Percentiles rank a stretch among this genome's conserved stretches.
phyloP scores from a whole-genome alignment of 179 eudicot species.

The Spinacia oleracea region DNA sequence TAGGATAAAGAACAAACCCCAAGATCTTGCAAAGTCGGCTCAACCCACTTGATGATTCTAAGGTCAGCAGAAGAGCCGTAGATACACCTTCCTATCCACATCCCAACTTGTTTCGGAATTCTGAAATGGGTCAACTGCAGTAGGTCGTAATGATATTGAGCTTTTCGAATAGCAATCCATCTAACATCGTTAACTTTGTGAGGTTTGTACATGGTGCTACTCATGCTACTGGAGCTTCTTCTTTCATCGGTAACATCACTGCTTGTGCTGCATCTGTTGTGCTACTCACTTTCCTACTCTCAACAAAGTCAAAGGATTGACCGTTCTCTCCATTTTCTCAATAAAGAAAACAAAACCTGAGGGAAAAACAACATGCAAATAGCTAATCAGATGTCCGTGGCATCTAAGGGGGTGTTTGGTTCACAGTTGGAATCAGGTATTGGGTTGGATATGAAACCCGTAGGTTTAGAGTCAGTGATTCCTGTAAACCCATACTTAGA shows the following conservation, averaged over 20 bases:
- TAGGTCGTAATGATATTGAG: constrained; percentile 51
- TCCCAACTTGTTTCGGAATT: constrained; percentile 45
- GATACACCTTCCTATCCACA: constrained; percentile 57
- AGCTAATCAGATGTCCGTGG: too few species aligned
- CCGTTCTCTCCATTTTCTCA: constrained; percentile 47
- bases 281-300: constrained; percentile 64
- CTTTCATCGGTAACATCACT: constrained; percentile 86
- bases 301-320: constrained; percentile 50
- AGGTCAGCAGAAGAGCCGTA: too few species aligned
- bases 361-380: too few species aligned
- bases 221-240: constrained; percentile 68
- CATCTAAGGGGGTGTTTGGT: too few species aligned
- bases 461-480: too few species aligned
- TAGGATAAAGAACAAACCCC: too few species aligned
- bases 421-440: too few species aligned
- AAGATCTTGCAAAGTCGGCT: too few species aligned
- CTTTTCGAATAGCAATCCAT: constrained; percentile 78
- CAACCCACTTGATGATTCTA: too few species aligned
- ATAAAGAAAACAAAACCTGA: too few species aligned
- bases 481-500: too few species aligned
- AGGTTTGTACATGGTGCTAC: constrained; percentile 64
- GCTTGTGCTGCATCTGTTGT: constrained; percentile 65
- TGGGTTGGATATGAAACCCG: too few species aligned
- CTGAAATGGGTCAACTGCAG: constrained; percentile 50
- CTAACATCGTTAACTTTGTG: constrained; percentile 75